Base-by-base conservation (phyloP, 108 stramenopile species). In the Seminavis robusta region DNA sequence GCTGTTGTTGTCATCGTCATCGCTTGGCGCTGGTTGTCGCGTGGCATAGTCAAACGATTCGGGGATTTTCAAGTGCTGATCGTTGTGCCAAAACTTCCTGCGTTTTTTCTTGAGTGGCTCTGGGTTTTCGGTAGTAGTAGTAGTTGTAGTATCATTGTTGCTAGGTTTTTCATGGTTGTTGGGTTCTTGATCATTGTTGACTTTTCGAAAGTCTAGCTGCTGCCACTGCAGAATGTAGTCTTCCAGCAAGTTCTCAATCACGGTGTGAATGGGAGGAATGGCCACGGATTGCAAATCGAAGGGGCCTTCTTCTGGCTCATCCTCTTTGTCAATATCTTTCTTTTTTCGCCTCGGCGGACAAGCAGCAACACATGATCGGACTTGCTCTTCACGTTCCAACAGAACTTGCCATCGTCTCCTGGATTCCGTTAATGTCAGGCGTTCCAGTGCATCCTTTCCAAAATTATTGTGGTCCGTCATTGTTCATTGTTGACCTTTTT, bases 41-140 rank as follows among this genome's bases (percentile, higher is more conserved):
- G 64, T 63, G 7, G 49, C 32, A 49, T 76, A 81, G 42, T 83
- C 77, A 63, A 83, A 83, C 41, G 56, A 31, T 26, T 59, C 42
- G 34, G 81, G 81, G 8, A 83, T 38, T 25, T 47, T 34, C 5
- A 75, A 31, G 15, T 46, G 53, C 28, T 56, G 32, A 33, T 40
- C 33, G 39, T 54, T 51, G 41, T 49, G 44, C 4, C 8, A 2
- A 15, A 29, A 36, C 44, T 47, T 26, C 42, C 26, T 46, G 41
- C 46, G 42, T 49, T 51, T 10, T 16, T 27, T 10, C 29, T 17
- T 11, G 11, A 6, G 28, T 7, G 4, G 13, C 15, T 9, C 4
- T 40, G 33, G 6, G 4, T 3, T 27, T 25, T 31, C 59, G 15
- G 21, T 40, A 34, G 28, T 15, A 25, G 46, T 41, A 4, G 47